Evolutionary conservation across 2,329 filamentous ascomycete species (phyloP).

Genomic region (Colletotrichum melonis): DNA sequence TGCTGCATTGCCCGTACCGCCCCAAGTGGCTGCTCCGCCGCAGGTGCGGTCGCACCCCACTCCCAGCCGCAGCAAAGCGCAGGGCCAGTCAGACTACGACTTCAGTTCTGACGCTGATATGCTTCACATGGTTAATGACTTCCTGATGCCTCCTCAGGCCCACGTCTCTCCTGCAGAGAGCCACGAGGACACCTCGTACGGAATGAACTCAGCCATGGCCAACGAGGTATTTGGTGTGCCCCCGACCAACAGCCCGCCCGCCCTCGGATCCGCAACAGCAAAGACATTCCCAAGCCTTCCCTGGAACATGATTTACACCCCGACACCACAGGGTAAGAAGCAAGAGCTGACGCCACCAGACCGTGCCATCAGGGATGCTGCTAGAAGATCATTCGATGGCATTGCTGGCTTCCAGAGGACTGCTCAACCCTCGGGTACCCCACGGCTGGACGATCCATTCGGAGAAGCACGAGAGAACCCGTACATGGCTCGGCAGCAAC

Average conservation of each 20-base stretch:
- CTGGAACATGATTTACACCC: constrained; percentile 60
- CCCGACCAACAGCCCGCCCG: constrained; percentile 45
- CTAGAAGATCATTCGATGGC: constrained; percentile 28
- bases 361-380: constrained; percentile 23
- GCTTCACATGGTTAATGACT: constrained; percentile 60
- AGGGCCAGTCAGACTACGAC: constrained; percentile 35
- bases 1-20: background rate
- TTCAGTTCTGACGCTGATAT: constrained; percentile 49
- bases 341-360: constrained; percentile 34
- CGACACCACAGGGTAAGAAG: constrained; percentile 29
- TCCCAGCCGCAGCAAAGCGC: constrained; percentile 9
- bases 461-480: constrained; percentile 3
- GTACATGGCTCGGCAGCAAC: constrained; percentile 16
- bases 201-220: constrained; percentile 64
- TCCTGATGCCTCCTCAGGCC: constrained; percentile 58
- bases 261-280: constrained; percentile 46
- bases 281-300: constrained; percentile 57
- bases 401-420: constrained; percentile 1
- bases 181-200: constrained; percentile 61
- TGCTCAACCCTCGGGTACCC: constrained; percentile 6
- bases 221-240: constrained; percentile 61
- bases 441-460: constrained; percentile 46
- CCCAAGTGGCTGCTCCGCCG: background rate
- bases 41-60: constrained; percentile 17
- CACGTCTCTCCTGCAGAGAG: constrained; percentile 45